phyloP scores from a whole-genome alignment of 371 early-diverging fungal species.

The Zopfochytrium polystomum region DNA sequence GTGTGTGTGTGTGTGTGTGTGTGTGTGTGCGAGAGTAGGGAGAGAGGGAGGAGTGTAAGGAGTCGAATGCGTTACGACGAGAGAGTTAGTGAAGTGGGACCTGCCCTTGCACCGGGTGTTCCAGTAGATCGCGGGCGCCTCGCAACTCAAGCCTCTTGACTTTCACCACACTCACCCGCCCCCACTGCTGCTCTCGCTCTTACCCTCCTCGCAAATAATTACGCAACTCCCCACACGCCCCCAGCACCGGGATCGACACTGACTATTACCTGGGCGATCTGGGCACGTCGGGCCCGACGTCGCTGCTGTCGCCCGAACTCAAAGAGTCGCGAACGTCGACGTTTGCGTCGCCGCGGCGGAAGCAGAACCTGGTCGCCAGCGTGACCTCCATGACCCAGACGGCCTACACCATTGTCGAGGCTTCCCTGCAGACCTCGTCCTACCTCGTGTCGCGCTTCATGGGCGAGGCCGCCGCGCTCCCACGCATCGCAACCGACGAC shows the following conservation, averaged over 20 bases:
- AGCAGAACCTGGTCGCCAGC: slow-evolving; percentile 9
- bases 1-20: too few species aligned
- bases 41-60: too few species aligned
- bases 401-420: slow-evolving; percentile 18
- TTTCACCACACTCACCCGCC: too few species aligned
- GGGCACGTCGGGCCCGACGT: slow-evolving; percentile 11
- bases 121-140: too few species aligned
- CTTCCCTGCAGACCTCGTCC: slow-evolving; percentile 22
- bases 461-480: slow-evolving; percentile 24
- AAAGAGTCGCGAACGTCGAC: neutral
- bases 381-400: slow-evolving; percentile 19
- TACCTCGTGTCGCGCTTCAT: slow-evolving; percentile 36
- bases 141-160: too few species aligned
- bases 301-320: neutral
- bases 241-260: slow-evolving; percentile 16
- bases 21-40: too few species aligned
- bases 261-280: slow-evolving; percentile 22
- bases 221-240: slow-evolving; percentile 6
- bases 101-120: too few species aligned
- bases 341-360: neutral
- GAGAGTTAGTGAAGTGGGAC: too few species aligned
- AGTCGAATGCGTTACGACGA: too few species aligned
- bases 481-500: slow-evolving; percentile 8
- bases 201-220: neutral
- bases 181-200: too few species aligned